These are phyloP conservation scores for Panus rudis DNA, from an alignment of 768 basidiomycete genomes.

Conservation along the genomic window DNA sequence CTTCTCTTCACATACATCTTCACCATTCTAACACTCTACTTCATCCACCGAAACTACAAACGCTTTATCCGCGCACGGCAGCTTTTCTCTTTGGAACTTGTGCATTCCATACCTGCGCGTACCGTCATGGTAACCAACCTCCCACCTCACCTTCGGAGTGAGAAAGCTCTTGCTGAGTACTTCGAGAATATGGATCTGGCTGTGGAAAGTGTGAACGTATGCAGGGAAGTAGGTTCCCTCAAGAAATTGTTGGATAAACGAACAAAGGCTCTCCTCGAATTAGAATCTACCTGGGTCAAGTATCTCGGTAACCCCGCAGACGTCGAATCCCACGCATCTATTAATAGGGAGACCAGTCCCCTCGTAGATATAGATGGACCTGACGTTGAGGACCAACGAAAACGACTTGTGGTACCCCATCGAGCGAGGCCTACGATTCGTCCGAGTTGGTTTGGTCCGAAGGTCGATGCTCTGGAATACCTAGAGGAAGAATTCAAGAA, in stretches of 20 bases:
- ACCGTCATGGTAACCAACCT: constrained; percentile 85
- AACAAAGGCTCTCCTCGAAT: constrained; percentile 68
- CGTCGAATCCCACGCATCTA: constrained; percentile 1
- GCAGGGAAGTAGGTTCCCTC: constrained; percentile 72
- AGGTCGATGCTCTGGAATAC: constrained; percentile 86
- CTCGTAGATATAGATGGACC: constrained; percentile 46
- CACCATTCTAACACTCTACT: constrained; percentile 78
- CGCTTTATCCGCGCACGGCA: constrained; percentile 88
- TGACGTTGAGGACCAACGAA: constrained; percentile 43
- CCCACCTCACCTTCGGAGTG: constrained; percentile 78
- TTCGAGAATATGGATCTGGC: constrained; percentile 83
- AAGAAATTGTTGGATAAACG: constrained; percentile 69
- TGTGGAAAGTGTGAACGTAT: constrained; percentile 90
- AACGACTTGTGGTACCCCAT: constrained; percentile 66
- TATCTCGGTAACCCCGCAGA: constrained; percentile 91
- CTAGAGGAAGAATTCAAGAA: constrained; percentile 74
- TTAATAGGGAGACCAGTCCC: constrained; percentile 41
- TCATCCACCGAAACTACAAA: constrained; percentile 84
- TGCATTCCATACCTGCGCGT: constrained; percentile 89
- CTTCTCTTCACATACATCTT: constrained; percentile 93
- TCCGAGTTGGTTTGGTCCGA: constrained; percentile 63
- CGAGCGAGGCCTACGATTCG: constrained; percentile 71
- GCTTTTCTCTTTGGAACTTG: constrained; percentile 88
- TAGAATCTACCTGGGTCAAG: constrained; percentile 82
- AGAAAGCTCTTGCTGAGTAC: constrained; percentile 83